Evolutionary conservation across 345 rosid species (phyloP).

Genomic region (Eucalyptus cloeziana): DNA sequence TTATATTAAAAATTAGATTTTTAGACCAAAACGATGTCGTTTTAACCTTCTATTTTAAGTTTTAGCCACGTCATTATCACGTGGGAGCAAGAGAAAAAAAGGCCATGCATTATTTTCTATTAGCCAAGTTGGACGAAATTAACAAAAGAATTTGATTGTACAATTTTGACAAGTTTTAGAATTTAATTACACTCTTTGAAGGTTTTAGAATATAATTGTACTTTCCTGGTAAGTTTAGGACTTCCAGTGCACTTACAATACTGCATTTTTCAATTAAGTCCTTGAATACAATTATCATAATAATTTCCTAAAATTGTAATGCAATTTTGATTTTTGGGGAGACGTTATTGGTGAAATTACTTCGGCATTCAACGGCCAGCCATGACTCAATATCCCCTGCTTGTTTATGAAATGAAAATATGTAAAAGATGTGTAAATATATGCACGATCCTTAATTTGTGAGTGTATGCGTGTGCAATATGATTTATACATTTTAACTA

Average conservation of each 20-base stretch:
- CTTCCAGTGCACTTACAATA: fast-evolving
- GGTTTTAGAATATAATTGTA: too few relatives aligned
- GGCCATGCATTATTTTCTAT: fast-evolving
- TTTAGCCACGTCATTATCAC: fast-evolving
- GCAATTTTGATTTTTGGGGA: not conserved
- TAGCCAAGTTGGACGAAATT: fast-evolving
- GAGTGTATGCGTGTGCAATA: not conserved
- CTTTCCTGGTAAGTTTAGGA: too few relatives aligned
- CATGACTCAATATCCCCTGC: not conserved
- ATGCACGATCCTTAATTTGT: not conserved
- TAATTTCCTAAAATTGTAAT: not conserved
- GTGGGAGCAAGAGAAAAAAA: not conserved
- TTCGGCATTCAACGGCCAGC: not conserved
- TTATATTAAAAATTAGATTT: too few relatives aligned
- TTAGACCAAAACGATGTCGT: fast-evolving
- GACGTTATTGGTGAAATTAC: not conserved
- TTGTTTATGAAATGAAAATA: not conserved
- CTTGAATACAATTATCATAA: not conserved
- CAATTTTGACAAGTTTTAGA: too few relatives aligned
- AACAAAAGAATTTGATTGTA: too few relatives aligned
- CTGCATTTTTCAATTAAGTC: not conserved
- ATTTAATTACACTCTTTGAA: too few relatives aligned
- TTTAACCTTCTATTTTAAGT: too few relatives aligned
- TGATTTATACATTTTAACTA: not conserved
- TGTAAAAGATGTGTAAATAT: not conserved